These are phyloP conservation scores for Hypoxylon sp. DNA, from an alignment of 2,329 filamentous ascomycete genomes.

Conservation along the genomic window DNA sequence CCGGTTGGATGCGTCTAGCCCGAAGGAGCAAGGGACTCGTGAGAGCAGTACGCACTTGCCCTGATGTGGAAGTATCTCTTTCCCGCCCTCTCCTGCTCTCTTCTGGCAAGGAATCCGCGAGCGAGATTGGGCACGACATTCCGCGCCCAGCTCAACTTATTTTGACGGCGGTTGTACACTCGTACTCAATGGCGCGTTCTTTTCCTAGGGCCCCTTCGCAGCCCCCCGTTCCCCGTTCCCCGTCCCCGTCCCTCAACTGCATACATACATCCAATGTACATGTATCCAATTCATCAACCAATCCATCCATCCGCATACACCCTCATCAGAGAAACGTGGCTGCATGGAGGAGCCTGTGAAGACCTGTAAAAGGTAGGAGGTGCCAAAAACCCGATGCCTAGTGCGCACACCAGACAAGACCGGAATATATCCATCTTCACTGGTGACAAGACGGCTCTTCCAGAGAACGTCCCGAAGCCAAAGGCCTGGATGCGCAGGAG, in stretches of 20 bases:
- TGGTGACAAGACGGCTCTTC: constrained; percentile 10
- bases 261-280: too few relatives aligned
- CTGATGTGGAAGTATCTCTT: constrained; percentile 35
- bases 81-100: too few relatives aligned
- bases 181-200: constrained; percentile 15
- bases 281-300: constrained; percentile 19
- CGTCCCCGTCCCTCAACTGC: constrained; percentile 14
- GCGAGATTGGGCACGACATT: constrained; percentile 43
- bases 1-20: constrained; percentile 24
- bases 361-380: constrained; percentile 7
- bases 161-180: constrained; percentile 37
- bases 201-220: constrained; percentile 15
- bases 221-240: constrained; percentile 10
- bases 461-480: background rate
- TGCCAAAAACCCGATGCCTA: constrained; percentile 14
- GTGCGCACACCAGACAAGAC: constrained; percentile 6
- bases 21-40: constrained; percentile 31
- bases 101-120: constrained; percentile 39
- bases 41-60: constrained; percentile 21
- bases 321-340: constrained; percentile 35
- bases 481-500: constrained; percentile 15
- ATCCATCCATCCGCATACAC: constrained; percentile 28
- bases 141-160: constrained; percentile 20
- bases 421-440: constrained; percentile 4
- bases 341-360: constrained; percentile 23